phyloP scores from a whole-genome alignment of 1,284 basidiomycete genomes.

The Tetrapyrgos nigripes region DNA sequence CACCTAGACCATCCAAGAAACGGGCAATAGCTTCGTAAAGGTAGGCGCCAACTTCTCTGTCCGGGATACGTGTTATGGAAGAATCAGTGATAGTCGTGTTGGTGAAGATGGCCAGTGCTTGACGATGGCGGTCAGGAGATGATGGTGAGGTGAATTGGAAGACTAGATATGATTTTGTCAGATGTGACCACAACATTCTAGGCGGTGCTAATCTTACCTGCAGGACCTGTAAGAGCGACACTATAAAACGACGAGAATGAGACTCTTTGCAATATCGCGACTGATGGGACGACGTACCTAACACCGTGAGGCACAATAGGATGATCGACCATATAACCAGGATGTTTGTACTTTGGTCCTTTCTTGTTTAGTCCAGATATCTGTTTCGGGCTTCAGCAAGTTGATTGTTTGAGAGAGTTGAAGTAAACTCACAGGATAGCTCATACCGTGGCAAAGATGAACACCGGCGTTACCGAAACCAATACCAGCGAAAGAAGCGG shows the following conservation, averaged over 20 bases:
- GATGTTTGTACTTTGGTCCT: conserved; percentile 87
- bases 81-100: conserved; percentile 68
- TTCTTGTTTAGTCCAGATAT: conserved; percentile 96
- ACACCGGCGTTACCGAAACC: conserved; percentile 97
- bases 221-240: conserved; percentile 91
- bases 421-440: conserved; percentile 67
- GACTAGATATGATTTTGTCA: conserved; percentile 48
- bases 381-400: conserved; percentile 41
- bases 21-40: conserved; percentile 90
- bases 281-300: conserved; percentile 50
- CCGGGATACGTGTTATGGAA: conserved; percentile 77
- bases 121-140: conserved; percentile 88
- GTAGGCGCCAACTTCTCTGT: conserved; percentile 82
- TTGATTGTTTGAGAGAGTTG: neutral
- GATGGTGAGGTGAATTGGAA: conserved; percentile 95
- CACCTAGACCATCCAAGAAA: conserved; percentile 87
- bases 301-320: conserved; percentile 95
- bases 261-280: conserved; percentile 2
- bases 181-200: neutral
- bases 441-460: conserved; percentile 89
- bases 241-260: conserved; percentile 27
- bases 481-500: conserved; percentile 92
- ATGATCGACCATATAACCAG: conserved; percentile 80
- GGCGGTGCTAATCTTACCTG: conserved; percentile 45
- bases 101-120: conserved; percentile 87